Evolutionary conservation across 768 basidiomycete genomes (phyloP), one percentile per base, ranked within the genome.

Genomic region (Pleurotus ostreatus): DNA sequence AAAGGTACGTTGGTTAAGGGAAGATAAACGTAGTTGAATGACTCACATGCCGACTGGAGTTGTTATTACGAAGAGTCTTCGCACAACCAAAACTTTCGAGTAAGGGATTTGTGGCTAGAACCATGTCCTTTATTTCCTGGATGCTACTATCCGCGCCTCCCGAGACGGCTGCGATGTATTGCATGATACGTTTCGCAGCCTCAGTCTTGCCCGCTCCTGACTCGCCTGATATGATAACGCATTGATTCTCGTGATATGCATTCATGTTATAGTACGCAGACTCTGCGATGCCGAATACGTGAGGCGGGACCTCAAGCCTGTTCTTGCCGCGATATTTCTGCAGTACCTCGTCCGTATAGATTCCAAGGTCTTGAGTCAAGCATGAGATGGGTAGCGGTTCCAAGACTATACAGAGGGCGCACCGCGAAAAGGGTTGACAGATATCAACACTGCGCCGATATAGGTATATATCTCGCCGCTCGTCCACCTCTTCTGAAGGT

Each of bases 121-220:
- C 97, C 97, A 99, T 99, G 68, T 98, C 95, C 76, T 98, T 98
- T 70, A 98, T 94, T 71, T 96, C 89, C 69, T 97, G 92, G 57
- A 98, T 98, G 62, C 92, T 93, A 65, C 82, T 88, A 65, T 92
- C 91, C 60, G 85, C 84, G 20, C 83, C 89, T 46, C 93, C 92
- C 13, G 93, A 94, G 0, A 98, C 97, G 8, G 92, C 97, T 13
- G 97, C 97, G 63, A 99, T 96, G 67, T 99, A 99, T 70, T 98
- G 95, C 97, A 99, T 99, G 71, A 99, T 98, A 48, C 94, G 85
- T 71, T 98, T 98, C 18, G 97, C 97, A 2, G 97, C 97, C 71
- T 98, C 97, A 2, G 97, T 99, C 79, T 99, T 99, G 49, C 97
- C 97, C 3, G 97, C 97, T 49, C 97, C 97, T 13, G 95, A 98